A percentile compares a stretch with the other conserved stretches of the same genome.
phyloP scores from a whole-genome alignment of 163 green algal genomes.

The Chloromonas sp. region DNA sequence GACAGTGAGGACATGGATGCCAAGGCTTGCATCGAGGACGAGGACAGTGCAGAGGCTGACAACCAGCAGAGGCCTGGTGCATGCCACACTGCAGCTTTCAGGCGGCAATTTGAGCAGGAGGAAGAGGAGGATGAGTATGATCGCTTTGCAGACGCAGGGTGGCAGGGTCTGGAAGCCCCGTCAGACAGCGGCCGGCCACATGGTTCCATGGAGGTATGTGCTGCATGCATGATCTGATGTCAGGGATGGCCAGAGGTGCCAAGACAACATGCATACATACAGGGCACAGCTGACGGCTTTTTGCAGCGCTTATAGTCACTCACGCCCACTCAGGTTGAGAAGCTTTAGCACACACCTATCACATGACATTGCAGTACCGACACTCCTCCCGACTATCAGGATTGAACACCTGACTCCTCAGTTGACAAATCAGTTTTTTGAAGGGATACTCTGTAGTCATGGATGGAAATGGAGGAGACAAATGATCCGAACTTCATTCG shows the following conservation, averaged over 20 bases:
- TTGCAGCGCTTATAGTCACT: background rate
- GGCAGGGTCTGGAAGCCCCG: background rate
- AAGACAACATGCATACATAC: background rate
- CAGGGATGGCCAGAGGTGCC: background rate
- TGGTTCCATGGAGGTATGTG: no score
- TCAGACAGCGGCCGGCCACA: background rate
- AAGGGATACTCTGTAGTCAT: no score
- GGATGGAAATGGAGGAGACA: no score
- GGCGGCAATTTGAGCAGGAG: slow-evolving; percentile 5
- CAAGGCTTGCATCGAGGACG: background rate
- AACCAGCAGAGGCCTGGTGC: background rate
- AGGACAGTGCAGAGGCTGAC: background rate
- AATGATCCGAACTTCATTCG: no score
- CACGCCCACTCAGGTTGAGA: background rate
- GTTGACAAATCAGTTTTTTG: no score
- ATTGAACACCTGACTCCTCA: no score
- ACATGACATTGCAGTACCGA: no score
- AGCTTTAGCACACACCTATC: background rate
- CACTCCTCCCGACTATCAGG: no score
- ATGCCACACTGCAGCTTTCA: background rate
- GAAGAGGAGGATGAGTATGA: slow-evolving; percentile 5
- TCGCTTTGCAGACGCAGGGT: background rate
- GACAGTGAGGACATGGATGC: background rate
- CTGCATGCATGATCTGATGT: no score
- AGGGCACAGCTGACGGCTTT: background rate